These are phyloP conservation scores for Quercus cerris DNA, from an alignment of 306 rosid species.

Conservation along the genomic window DNA sequence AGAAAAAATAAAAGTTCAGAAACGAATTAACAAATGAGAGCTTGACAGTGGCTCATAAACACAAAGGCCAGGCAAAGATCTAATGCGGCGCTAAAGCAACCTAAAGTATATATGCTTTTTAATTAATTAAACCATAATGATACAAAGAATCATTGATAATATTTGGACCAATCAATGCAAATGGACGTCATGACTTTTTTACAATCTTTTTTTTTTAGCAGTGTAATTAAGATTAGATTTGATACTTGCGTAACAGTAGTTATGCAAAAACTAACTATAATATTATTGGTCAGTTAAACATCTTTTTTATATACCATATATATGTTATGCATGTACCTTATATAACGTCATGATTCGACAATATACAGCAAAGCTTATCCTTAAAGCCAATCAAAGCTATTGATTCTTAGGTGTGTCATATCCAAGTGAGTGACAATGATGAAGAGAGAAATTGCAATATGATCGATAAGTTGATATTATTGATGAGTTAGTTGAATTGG, in stretches of 20 bases:
- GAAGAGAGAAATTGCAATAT: neutral
- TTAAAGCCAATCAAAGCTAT: neutral
- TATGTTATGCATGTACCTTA: neutral
- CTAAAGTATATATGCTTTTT: slow-evolving; percentile 79
- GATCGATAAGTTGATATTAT: neutral
- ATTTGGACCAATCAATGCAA: slow-evolving; percentile 23
- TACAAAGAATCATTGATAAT: slow-evolving; percentile 38
- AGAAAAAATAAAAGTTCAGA: slow-evolving; percentile 16
- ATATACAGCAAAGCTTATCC: slow-evolving; percentile 16
- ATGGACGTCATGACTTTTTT: slow-evolving; percentile 38
- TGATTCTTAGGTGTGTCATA: no score
- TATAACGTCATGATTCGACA: slow-evolving; percentile 25
- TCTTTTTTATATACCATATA: neutral
- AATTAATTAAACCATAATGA: slow-evolving; percentile 31
- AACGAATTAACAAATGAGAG: slow-evolving; percentile 36
- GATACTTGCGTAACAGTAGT: slow-evolving; percentile 3
- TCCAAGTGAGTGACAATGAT: neutral
- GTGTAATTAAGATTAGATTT: slow-evolving; percentile 2
- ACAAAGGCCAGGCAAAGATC: slow-evolving; percentile 40
- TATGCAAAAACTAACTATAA: slow-evolving; percentile 10
- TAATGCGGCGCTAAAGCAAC: slow-evolving; percentile 62
- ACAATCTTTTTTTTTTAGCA: slow-evolving; percentile 19
- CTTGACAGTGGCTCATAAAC: slow-evolving; percentile 30
- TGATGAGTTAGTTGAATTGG: neutral
- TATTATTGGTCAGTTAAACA: slow-evolving; percentile 8